Evolutionary conservation across 1,284 basidiomycete genomes (phyloP).

Genomic region (Coniophora puteana): DNA sequence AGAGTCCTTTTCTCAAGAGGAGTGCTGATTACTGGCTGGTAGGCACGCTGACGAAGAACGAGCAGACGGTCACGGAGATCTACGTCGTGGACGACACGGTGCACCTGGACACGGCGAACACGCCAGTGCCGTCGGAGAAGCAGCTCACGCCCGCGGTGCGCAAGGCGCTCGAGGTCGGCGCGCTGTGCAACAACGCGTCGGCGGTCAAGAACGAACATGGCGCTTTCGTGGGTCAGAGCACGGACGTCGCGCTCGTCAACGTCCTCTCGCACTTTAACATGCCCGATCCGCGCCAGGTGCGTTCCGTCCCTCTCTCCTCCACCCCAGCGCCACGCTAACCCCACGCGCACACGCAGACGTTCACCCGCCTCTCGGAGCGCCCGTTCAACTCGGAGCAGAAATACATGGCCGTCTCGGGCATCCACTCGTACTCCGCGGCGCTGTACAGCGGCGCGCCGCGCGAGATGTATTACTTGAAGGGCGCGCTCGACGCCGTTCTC

Average conservation of each 20-base stretch:
- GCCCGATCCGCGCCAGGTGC: slow-evolving; percentile 67
- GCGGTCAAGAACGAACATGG: slow-evolving; percentile 68
- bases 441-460: slow-evolving; percentile 39
- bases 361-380: slow-evolving; percentile 75
- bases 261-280: slow-evolving; percentile 71
- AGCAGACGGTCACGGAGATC: slow-evolving; percentile 89
- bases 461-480: slow-evolving; percentile 90
- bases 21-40: slow-evolving; percentile 9
- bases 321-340: slow-evolving; percentile 6
- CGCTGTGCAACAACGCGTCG: slow-evolving; percentile 71
- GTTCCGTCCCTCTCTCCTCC: slow-evolving; percentile 20
- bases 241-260: slow-evolving; percentile 90
- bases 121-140: slow-evolving; percentile 23
- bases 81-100: slow-evolving; percentile 85
- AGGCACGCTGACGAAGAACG: slow-evolving; percentile 96
- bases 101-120: slow-evolving; percentile 49
- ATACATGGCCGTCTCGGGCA: slow-evolving; percentile 86
- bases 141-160: slow-evolving; percentile 50
- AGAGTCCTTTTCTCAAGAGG: neutral
- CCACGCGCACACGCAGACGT: slow-evolving; percentile 40
- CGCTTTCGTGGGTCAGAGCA: slow-evolving; percentile 82
- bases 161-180: slow-evolving; percentile 64
- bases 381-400: slow-evolving; percentile 94
- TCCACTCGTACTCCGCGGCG: slow-evolving; percentile 35
- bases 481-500: slow-evolving; percentile 86